Evolutionary conservation across 1,284 basidiomycete species (phyloP).

Genomic region (Stereum hirsutum): DNA sequence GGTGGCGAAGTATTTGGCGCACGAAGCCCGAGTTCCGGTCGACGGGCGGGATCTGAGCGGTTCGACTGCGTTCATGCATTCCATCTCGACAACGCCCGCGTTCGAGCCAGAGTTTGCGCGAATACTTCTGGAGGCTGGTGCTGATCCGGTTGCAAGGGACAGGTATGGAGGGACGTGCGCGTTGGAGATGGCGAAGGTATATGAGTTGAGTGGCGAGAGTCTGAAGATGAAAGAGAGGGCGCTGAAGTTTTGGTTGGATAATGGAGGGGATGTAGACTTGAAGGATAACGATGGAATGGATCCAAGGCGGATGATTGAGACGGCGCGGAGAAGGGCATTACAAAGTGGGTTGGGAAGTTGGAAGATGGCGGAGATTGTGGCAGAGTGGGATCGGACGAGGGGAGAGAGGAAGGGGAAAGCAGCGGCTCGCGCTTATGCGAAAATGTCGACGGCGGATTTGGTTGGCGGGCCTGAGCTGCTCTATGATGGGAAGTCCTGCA

Average conservation of each 20-base stretch:
- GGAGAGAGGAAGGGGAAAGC: not conserved
- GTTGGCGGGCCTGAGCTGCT: no score
- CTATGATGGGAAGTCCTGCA: no score
- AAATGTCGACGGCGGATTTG: no score
- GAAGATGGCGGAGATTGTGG: not conserved
- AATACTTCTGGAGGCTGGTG: not conserved
- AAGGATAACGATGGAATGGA: not conserved
- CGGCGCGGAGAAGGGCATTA: not conserved
- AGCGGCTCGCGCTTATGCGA: no score
- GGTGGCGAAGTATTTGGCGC: not conserved
- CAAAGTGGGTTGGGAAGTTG: not conserved
- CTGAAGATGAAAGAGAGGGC: not conserved
- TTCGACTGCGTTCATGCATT: not conserved
- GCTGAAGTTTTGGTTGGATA: not conserved
- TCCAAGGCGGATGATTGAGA: not conserved
- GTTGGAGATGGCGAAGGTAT: not conserved
- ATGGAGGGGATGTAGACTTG: not conserved
- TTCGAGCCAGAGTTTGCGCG: not conserved
- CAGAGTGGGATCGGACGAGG: not conserved
- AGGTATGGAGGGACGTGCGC: not conserved
- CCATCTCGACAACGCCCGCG: not conserved
- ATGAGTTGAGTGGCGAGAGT: not conserved
- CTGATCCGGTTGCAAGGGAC: not conserved
- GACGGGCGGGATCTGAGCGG: not conserved
- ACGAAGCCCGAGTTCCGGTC: not conserved